These are phyloP conservation scores for Cystobasidium sp. DNA, from an alignment of 1,284 basidiomycete species.

Conservation along the genomic window DNA sequence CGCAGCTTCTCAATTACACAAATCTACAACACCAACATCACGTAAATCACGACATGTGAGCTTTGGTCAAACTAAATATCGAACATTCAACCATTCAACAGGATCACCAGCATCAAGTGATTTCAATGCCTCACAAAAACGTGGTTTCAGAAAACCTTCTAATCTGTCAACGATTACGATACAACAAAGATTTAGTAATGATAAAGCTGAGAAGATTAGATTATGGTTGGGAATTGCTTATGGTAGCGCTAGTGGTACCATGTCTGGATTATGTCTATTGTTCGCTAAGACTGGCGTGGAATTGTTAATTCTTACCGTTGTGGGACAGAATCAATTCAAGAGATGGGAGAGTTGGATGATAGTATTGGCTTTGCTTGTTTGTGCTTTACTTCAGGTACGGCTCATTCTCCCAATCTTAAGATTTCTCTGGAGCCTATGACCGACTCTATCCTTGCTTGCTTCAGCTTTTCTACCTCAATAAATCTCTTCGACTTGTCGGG, in stretches of 20 bases:
- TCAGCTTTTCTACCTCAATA: slow-evolving; percentile 90
- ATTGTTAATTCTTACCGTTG: slow-evolving; percentile 77
- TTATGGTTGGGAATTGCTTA: slow-evolving; percentile 81
- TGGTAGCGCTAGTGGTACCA: slow-evolving; percentile 85
- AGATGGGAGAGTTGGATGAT: slow-evolving; percentile 74
- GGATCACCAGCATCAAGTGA: slow-evolving; percentile 1
- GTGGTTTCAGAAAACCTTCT: background rate
- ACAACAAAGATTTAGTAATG: slow-evolving; percentile 18
- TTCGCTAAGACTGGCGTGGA: slow-evolving; percentile 95
- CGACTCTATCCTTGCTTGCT: slow-evolving; percentile 52
- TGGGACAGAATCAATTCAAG: slow-evolving; percentile 80
- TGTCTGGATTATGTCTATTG: slow-evolving; percentile 89
- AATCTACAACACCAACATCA: background rate
- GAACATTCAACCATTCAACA: slow-evolving; percentile 12
- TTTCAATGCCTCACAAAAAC: slow-evolving; percentile 18
- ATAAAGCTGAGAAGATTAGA: slow-evolving; percentile 59
- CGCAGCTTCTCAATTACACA: slow-evolving; percentile 7
- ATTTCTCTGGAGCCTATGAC: slow-evolving; percentile 41
- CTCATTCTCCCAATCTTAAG: background rate
- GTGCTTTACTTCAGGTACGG: slow-evolving; percentile 70
- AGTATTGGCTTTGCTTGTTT: slow-evolving; percentile 69
- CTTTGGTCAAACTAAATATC: slow-evolving; percentile 34
- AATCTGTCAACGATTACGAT: slow-evolving; percentile 3
- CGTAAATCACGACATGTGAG: slow-evolving; percentile 35
- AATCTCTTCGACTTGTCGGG: slow-evolving; percentile 77